These are phyloP conservation scores for Madurella fahalii DNA, from an alignment of 2,329 filamentous ascomycete species.

Conservation along the genomic window DNA sequence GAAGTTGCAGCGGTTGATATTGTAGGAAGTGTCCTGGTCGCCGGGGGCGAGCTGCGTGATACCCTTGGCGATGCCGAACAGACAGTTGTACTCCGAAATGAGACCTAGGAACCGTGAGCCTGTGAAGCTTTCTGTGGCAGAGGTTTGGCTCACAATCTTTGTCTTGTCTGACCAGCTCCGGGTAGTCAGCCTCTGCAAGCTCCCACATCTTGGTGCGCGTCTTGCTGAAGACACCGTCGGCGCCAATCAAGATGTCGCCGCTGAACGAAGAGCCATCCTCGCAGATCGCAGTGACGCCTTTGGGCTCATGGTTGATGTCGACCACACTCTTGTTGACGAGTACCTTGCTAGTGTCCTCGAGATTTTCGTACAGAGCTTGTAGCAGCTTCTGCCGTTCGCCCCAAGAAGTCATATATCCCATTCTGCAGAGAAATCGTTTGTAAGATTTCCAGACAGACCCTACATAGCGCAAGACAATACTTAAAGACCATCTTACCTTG, in stretches of 20 bases:
- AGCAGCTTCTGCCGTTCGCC: slow-evolving; percentile 36
- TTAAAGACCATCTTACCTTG: neutral
- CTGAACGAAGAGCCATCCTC: slow-evolving; percentile 32
- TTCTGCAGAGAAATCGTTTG: neutral
- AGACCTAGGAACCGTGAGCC: slow-evolving; percentile 5
- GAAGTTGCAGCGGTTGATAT: slow-evolving; percentile 5
- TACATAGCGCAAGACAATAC: neutral
- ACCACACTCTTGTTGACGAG: slow-evolving; percentile 27
- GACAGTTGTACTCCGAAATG: slow-evolving; percentile 18
- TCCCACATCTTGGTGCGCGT: slow-evolving; percentile 34
- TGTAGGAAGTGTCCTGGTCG: slow-evolving; percentile 11
- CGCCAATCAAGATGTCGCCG: slow-evolving; percentile 38
- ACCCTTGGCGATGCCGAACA: slow-evolving; percentile 19
- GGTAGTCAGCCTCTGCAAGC: slow-evolving; percentile 22
- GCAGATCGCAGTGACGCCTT: slow-evolving; percentile 30
- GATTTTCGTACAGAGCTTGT: slow-evolving; percentile 30
- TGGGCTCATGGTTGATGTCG: slow-evolving; percentile 20
- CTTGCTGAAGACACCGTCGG: slow-evolving; percentile 41
- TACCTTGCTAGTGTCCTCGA: slow-evolving; percentile 28
- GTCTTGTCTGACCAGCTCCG: slow-evolving; percentile 9
- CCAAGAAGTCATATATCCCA: slow-evolving; percentile 27
- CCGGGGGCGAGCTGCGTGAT: slow-evolving; percentile 3
- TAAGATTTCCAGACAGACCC: neutral
- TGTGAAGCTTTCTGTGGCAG: neutral
- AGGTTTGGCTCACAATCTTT: neutral